Conservation (phyloP, 352 stramenopile species). For the Phytopythium montanum region DNA sequence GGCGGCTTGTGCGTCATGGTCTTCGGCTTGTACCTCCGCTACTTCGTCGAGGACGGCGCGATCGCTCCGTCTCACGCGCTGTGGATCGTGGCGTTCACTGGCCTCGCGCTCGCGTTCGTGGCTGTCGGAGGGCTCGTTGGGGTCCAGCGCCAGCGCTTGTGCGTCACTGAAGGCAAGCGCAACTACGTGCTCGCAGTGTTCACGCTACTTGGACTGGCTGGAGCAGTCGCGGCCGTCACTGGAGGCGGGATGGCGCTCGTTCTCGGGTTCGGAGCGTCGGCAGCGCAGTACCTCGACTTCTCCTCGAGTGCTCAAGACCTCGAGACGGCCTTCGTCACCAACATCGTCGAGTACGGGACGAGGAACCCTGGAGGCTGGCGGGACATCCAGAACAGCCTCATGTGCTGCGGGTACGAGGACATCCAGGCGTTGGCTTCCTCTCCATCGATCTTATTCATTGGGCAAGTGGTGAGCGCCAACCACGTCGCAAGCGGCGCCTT, state of each 20-base stretch:
- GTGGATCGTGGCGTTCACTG: slow-evolving; percentile 47
- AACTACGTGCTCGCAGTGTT: slow-evolving; percentile 65
- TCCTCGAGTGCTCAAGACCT: slow-evolving; percentile 14
- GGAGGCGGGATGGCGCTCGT: slow-evolving; percentile 46
- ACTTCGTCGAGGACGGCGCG: slow-evolving; percentile 53
- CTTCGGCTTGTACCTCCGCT: slow-evolving; percentile 57
- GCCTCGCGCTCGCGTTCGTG: slow-evolving; percentile 35
- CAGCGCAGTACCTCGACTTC: neutral
- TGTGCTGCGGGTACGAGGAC: slow-evolving; percentile 52
- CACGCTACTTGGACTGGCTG: slow-evolving; percentile 34
- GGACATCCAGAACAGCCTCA: slow-evolving; percentile 38
- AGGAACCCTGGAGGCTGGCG: slow-evolving; percentile 30
- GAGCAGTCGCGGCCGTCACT: slow-evolving; percentile 40
- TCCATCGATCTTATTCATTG: slow-evolving; percentile 26
- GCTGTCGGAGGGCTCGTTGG: slow-evolving; percentile 44
- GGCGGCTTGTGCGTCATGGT: slow-evolving; percentile 41
- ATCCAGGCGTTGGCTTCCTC: slow-evolving; percentile 16
- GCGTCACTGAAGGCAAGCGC: slow-evolving; percentile 43
- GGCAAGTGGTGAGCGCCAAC: slow-evolving; percentile 35
- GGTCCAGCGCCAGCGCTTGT: slow-evolving; percentile 42
- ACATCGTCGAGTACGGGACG: slow-evolving; percentile 7
- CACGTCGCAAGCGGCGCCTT: slow-evolving; percentile 26
- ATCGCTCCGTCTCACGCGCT: slow-evolving; percentile 47
- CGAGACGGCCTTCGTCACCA: slow-evolving; percentile 46
- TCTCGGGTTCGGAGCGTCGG: slow-evolving; percentile 10